Evolutionary conservation across 306 rosid genomes (phyloP).

Genomic region (Coriaria nepalensis): DNA sequence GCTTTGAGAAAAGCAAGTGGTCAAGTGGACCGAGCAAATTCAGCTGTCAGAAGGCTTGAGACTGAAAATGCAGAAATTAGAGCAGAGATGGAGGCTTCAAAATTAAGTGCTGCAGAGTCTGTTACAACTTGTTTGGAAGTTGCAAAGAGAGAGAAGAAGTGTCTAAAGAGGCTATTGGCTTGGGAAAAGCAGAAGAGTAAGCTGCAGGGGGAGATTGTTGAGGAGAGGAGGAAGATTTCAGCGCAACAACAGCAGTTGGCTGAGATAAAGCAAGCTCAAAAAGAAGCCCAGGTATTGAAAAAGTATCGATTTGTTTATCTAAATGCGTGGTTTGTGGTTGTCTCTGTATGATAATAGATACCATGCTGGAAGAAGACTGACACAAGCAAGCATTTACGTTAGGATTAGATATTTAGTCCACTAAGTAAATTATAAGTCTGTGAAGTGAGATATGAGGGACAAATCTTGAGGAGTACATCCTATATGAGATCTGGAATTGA

Average conservation of each 20-base stretch:
- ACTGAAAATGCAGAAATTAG: constrained; percentile 84
- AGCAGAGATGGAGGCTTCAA: constrained; percentile 99
- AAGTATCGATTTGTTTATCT: not conserved
- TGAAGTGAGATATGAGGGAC: too few relatives aligned
- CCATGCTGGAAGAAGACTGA: too few relatives aligned
- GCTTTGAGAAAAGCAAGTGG: constrained; percentile 85
- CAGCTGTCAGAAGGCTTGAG: constrained; percentile 73
- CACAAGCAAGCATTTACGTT: too few relatives aligned
- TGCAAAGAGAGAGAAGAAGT: constrained; percentile 82
- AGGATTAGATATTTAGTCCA: too few relatives aligned
- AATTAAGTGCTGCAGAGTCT: constrained; percentile 88
- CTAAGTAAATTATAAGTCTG: too few relatives aligned
- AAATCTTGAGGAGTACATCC: too few relatives aligned
- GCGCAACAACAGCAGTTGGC: constrained; percentile 40
- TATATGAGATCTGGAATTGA: too few relatives aligned
- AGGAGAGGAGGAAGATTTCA: constrained; percentile 53
- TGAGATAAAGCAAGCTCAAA: constrained; percentile 43
- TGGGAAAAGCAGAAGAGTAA: constrained; percentile 92
- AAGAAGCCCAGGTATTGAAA: constrained; percentile 64
- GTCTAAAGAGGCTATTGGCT: constrained; percentile 64
- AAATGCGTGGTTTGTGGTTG: too few relatives aligned
- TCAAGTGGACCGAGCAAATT: constrained; percentile 88
- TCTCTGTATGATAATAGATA: too few relatives aligned
- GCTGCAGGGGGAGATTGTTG: constrained; percentile 61
- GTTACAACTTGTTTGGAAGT: constrained; percentile 67